phyloP scores from a whole-genome alignment of 768 basidiomycete genomes.

The Boletus huronensis region DNA sequence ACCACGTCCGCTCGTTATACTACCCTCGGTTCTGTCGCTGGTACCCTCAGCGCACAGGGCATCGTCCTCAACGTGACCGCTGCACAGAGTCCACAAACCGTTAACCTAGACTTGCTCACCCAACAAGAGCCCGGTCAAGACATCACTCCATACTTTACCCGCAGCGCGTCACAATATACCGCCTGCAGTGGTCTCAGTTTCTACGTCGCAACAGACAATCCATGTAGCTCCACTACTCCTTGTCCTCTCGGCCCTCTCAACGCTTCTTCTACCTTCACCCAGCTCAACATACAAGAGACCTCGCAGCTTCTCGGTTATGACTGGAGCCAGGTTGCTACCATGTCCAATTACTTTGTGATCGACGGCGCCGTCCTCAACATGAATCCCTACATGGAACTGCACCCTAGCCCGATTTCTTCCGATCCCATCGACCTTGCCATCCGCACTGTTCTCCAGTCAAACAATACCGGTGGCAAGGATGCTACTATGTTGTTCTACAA shows the following conservation, averaged over 20 bases:
- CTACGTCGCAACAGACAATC: conserved; percentile 67
- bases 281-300: conserved; percentile 67
- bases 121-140: conserved; percentile 71
- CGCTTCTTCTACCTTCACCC: conserved; percentile 49
- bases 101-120: conserved; percentile 59
- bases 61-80: conserved; percentile 68
- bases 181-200: conserved; percentile 62
- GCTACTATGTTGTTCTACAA: conserved; percentile 86
- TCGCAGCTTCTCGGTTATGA: conserved; percentile 76
- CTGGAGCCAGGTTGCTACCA: conserved; percentile 81
- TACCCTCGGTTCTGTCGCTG: conserved; percentile 51
- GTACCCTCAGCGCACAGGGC: conserved; percentile 76
- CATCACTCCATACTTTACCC: conserved; percentile 82
- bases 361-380: conserved; percentile 96
- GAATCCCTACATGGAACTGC: conserved; percentile 74
- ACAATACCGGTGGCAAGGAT: conserved; percentile 69
- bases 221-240: conserved; percentile 56
- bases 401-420: conserved; percentile 59
- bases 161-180: conserved; percentile 60
- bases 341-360: conserved; percentile 77
- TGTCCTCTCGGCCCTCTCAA: conserved; percentile 70
- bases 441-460: conserved; percentile 56
- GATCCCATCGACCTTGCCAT: conserved; percentile 84
- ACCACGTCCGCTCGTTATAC: conserved; percentile 44
- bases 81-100: conserved; percentile 41